Evolutionary conservation across 192 early-diverging fungal genomes (phyloP).

Genomic region (Kickxella alabastrina): DNA sequence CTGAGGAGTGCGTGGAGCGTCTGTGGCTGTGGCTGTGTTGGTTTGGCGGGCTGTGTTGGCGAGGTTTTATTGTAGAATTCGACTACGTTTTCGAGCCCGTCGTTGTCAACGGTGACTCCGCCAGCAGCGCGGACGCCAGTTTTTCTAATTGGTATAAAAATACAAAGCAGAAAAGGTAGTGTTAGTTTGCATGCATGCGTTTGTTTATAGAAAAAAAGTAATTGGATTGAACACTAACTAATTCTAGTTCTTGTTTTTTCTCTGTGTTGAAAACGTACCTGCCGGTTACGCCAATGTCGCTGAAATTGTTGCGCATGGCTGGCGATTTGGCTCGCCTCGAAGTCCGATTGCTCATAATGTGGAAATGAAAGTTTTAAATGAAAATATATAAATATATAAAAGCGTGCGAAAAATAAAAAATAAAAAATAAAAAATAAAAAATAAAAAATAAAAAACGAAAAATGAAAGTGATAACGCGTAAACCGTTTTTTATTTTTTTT

Average conservation of each 20-base stretch:
- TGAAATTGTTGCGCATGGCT: slow-evolving; percentile 31
- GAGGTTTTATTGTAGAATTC: slow-evolving; percentile 46
- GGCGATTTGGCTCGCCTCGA: slow-evolving; percentile 33
- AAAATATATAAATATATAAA: neutral
- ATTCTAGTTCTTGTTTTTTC: neutral
- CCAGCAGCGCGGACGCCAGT: slow-evolving; percentile 43
- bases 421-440: slow-evolving; percentile 5
- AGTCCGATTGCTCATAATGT: slow-evolving; percentile 27
- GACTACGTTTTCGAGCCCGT: slow-evolving; percentile 44
- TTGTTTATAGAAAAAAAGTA: neutral
- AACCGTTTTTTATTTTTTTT: neutral
- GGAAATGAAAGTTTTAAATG: neutral
- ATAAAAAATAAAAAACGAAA: slow-evolving; percentile 2
- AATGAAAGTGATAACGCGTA: no score
- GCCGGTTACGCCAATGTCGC: slow-evolving; percentile 31
- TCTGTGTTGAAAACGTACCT: slow-evolving; percentile 5
- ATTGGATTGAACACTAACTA: neutral
- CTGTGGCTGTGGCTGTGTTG: no score
- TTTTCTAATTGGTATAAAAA: slow-evolving; percentile 21
- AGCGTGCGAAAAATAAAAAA: neutral
- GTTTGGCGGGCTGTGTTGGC: slow-evolving; percentile 16
- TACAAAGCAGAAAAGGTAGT: neutral
- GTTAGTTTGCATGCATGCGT: neutral
- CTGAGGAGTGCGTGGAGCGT: slow-evolving; percentile 34
- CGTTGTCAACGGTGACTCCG: slow-evolving; percentile 28